Evolutionary conservation across 139 green algal genomes (phyloP).

Genomic region (Diplosphaera chodatii): DNA sequence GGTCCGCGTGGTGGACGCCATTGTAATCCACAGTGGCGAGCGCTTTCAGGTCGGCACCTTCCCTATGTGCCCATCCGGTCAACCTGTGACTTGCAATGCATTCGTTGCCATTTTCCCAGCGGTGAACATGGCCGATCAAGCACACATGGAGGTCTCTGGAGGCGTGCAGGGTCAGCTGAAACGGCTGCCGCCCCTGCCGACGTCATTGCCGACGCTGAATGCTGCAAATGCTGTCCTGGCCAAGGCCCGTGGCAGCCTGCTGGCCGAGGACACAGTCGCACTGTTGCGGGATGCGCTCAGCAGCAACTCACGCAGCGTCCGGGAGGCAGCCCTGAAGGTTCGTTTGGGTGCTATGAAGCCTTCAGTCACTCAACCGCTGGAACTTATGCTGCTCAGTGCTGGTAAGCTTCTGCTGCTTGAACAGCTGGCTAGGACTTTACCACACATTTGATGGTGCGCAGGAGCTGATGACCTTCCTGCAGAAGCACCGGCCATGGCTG

Average conservation of each 20-base stretch:
- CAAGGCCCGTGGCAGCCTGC: slow-evolving; percentile 24
- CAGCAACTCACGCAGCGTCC: slow-evolving; percentile 46
- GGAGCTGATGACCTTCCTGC: slow-evolving; percentile 50
- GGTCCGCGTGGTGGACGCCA: slow-evolving; percentile 31
- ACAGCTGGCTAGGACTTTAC: no score
- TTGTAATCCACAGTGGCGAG: slow-evolving; percentile 21
- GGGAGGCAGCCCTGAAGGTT: slow-evolving; percentile 18
- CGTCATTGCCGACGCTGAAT: slow-evolving; percentile 25
- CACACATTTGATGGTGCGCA: no score
- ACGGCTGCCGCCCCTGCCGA: slow-evolving; percentile 50
- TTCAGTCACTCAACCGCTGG: no score
- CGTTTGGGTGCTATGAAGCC: no score
- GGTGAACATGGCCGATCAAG: not conserved
- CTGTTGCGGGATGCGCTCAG: slow-evolving; percentile 43
- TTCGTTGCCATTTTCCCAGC: no score
- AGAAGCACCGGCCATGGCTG: slow-evolving; percentile 32
- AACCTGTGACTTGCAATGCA: no score
- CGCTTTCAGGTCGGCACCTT: slow-evolving; percentile 1
- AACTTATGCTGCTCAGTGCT: no score
- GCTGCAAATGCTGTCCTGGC: slow-evolving; percentile 33
- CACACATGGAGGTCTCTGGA: not conserved
- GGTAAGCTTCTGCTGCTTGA: no score
- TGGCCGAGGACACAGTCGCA: slow-evolving; percentile 27
- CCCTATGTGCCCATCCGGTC: no score
- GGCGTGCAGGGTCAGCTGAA: slow-evolving; percentile 17